Evolutionary conservation across 192 early-diverging fungal species (phyloP).

Genomic region (Spizellomyces sp.): DNA sequence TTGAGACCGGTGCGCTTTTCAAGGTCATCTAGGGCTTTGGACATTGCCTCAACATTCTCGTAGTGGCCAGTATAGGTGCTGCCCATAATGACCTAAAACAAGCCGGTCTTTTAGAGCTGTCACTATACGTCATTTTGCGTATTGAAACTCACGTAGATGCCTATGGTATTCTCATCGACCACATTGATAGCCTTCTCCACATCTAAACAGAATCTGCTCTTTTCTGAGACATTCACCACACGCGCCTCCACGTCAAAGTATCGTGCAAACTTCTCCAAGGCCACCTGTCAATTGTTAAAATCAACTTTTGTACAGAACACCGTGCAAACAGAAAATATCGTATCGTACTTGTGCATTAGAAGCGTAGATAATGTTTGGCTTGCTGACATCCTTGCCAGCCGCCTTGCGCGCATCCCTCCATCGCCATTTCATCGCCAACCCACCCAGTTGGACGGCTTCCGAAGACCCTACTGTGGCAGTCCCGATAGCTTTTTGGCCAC

Average conservation of each 20-base stretch:
- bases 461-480: slow-evolving; percentile 77
- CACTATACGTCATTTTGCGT: too few relatives aligned
- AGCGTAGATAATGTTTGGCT: slow-evolving; percentile 79
- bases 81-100: slow-evolving; percentile 63
- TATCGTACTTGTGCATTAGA: slow-evolving; percentile 62
- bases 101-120: too few relatives aligned
- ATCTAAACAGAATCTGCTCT: slow-evolving; percentile 6
- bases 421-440: slow-evolving; percentile 76
- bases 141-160: slow-evolving; percentile 45
- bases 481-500: slow-evolving; percentile 56
- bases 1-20: slow-evolving; percentile 64
- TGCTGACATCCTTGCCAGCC: slow-evolving; percentile 64
- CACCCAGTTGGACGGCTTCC: slow-evolving; percentile 77
- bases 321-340: too few relatives aligned
- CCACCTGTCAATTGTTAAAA: slow-evolving; percentile 35
- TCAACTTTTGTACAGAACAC: too few relatives aligned
- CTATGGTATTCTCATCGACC: slow-evolving; percentile 87
- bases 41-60: slow-evolving; percentile 71
- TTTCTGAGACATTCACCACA: slow-evolving; percentile 58
- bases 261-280: slow-evolving; percentile 64
- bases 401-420: slow-evolving; percentile 67
- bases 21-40: slow-evolving; percentile 62
- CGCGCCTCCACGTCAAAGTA: slow-evolving; percentile 81
- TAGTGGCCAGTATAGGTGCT: slow-evolving; percentile 84
- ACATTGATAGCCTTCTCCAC: slow-evolving; percentile 62